These are phyloP conservation scores for Medicago ruthenica DNA, from an alignment of 306 rosid genomes.

Conservation along the genomic window DNA sequence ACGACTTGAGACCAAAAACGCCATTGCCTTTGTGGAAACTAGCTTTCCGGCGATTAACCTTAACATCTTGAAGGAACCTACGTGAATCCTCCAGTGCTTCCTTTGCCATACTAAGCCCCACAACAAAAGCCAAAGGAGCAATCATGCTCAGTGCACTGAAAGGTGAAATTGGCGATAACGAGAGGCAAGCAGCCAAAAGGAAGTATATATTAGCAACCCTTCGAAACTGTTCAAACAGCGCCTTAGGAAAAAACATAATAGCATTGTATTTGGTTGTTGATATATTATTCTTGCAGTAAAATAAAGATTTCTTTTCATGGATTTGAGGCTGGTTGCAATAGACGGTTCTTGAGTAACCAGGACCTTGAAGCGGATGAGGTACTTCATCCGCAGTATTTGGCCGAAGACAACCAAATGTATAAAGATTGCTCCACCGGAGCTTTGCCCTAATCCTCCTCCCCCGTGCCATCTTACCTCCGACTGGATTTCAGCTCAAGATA, in stretches of 20 bases:
- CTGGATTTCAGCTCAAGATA: slow-evolving; percentile 56
- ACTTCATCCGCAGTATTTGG: slow-evolving; percentile 50
- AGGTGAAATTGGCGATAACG: slow-evolving; percentile 78
- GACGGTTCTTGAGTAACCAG: slow-evolving; percentile 75
- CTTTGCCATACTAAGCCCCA: slow-evolving; percentile 98
- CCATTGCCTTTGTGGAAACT: slow-evolving; percentile 77
- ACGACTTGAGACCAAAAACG: slow-evolving; percentile 60
- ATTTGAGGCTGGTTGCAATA: slow-evolving; percentile 76
- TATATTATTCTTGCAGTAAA: slow-evolving; percentile 71
- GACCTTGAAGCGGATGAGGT: slow-evolving; percentile 63
- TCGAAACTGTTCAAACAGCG: slow-evolving; percentile 96
- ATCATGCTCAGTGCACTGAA: slow-evolving; percentile 81
- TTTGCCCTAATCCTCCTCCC: slow-evolving; percentile 78
- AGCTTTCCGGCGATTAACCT: slow-evolving; percentile 77
- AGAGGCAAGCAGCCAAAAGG: slow-evolving; percentile 89
- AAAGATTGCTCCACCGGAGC: slow-evolving; percentile 76
- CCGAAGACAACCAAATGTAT: slow-evolving; percentile 72
- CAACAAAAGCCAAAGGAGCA: slow-evolving; percentile 93
- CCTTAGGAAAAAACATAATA: slow-evolving; percentile 82
- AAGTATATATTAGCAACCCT: slow-evolving; percentile 95
- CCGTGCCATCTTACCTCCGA: slow-evolving; percentile 57
- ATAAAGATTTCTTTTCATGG: slow-evolving; percentile 62
- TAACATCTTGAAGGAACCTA: slow-evolving; percentile 87
- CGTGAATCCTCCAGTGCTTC: slow-evolving; percentile 94
- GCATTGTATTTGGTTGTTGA: slow-evolving; percentile 90